These are phyloP conservation scores for Solanum pennellii DNA, from an alignment of 257 asterid genomes.

Conservation along the genomic window DNA sequence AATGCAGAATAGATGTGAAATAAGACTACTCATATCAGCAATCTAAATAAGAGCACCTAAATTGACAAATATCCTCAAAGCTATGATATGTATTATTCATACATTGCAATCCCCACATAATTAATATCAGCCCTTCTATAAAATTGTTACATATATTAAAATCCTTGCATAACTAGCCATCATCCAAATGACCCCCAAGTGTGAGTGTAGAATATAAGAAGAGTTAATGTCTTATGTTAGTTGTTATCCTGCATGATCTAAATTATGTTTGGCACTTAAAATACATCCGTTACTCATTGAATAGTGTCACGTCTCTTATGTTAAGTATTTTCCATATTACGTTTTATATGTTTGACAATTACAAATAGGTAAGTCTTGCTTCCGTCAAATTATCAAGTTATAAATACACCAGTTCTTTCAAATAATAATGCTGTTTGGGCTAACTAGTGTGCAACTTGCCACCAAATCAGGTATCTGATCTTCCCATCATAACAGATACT, in stretches of 20 bases:
- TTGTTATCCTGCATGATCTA: neutral
- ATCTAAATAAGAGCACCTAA: neutral
- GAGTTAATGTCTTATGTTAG: neutral
- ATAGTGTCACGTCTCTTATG: neutral
- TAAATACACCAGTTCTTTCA: neutral
- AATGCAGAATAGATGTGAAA: neutral
- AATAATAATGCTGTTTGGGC: neutral
- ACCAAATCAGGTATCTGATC: neutral
- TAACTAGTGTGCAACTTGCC: neutral
- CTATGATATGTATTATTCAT: neutral
- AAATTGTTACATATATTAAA: neutral
- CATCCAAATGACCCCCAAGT: neutral
- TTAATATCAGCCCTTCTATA: neutral
- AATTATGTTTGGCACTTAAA: neutral
- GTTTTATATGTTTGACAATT: neutral
- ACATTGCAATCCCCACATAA: neutral
- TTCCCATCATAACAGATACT: neutral
- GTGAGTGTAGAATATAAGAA: neutral
- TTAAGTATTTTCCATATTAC: neutral
- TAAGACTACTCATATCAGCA: neutral
- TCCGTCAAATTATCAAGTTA: neutral
- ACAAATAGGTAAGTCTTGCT: neutral
- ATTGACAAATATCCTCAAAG: neutral
- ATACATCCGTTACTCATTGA: neutral
- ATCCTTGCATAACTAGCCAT: neutral